Conservation (phyloP, 1,284 basidiomycete species). For the Boletellus deceptivus region DNA sequence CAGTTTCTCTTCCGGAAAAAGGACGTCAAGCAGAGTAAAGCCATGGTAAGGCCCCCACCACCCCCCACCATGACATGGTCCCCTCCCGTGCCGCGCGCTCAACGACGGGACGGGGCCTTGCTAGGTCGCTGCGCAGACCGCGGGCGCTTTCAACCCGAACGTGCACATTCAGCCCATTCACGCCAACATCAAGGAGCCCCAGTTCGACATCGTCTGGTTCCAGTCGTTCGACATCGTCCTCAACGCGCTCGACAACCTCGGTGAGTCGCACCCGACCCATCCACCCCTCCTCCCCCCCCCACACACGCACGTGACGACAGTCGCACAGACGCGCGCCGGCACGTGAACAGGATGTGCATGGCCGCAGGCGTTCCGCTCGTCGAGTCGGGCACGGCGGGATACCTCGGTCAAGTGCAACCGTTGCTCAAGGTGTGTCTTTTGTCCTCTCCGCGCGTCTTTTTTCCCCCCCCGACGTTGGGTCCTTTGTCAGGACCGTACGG, state of each 20-base stretch:
- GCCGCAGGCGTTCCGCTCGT: constrained; percentile 89
- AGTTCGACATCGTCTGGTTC: constrained; percentile 92
- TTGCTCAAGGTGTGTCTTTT: constrained; percentile 55
- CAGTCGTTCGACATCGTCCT: constrained; percentile 88
- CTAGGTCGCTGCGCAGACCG: constrained; percentile 87
- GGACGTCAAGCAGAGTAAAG: constrained; percentile 96
- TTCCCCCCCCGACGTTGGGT: too few species aligned
- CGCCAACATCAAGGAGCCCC: constrained; percentile 92
- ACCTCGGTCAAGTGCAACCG: constrained; percentile 84
- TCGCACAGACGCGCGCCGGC: constrained; percentile 77
- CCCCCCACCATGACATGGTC: background rate
- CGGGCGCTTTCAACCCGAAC: constrained; percentile 88
- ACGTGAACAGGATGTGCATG: constrained; percentile 97
- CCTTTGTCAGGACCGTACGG: constrained; percentile 64
- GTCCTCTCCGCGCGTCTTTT: too few species aligned
- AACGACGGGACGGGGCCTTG: background rate
- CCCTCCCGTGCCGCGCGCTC: background rate
- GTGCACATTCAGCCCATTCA: constrained; percentile 88
- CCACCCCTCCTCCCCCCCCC: background rate
- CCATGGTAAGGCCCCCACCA: constrained; percentile 61
- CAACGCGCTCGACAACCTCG: constrained; percentile 95
- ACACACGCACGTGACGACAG: background rate
- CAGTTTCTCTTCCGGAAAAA: constrained; percentile 98
- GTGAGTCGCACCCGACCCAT: constrained; percentile 42
- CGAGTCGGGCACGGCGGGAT: constrained; percentile 96